Evolutionary conservation across 768 basidiomycete genomes (phyloP), one percentile per base, ranked within the genome.

Genomic region (Suillus spraguei): DNA sequence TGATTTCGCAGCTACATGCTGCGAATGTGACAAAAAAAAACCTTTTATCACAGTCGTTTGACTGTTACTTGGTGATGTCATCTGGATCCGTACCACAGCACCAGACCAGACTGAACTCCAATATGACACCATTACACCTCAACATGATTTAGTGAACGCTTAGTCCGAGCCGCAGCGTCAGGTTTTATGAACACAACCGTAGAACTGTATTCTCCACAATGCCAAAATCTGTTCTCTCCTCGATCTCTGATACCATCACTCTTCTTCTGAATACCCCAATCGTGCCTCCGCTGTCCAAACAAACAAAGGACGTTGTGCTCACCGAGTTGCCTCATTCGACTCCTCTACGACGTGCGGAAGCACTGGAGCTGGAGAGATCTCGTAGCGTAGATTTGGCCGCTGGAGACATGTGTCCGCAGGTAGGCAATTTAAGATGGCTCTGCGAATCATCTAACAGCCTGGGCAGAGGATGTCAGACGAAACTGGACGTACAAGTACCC

Each of bases 181-280:
- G 17, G n/a, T 58, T 20, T 24, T 32, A 17, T 58, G 24, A 41
- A 17, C 17, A 39, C 17, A 41, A 39, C 54, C 14, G n/a, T 55
- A 55, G 54, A 55, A 24, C 14, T 7, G 24, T 32, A 32, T 17
- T 5, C 5, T 58, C 39, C 17, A 41, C 55, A 39, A 58, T 58
- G 56, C 16, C 39, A 32, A 58, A 58, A 58, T 58, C 56, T 4
- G 65, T 66, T 60, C 32, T 69, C 6, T 61, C 68, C 42, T 70
- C 67, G 1, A 14, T 75, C 24, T 46, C 62, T 1, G 64, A 66
- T 16, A 70, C 63, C 4, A 5, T 70, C 11, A 36, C 22, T 11
- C 38, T 72, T 14, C 60, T 75, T 50, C 60, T 72, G 24, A 70
- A 65, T 33, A 74, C 72, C 8, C 72, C 72, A 4, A 68, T 74